Conservation (phyloP, 768 basidiomycete genomes). For the Mycena pura region DNA sequence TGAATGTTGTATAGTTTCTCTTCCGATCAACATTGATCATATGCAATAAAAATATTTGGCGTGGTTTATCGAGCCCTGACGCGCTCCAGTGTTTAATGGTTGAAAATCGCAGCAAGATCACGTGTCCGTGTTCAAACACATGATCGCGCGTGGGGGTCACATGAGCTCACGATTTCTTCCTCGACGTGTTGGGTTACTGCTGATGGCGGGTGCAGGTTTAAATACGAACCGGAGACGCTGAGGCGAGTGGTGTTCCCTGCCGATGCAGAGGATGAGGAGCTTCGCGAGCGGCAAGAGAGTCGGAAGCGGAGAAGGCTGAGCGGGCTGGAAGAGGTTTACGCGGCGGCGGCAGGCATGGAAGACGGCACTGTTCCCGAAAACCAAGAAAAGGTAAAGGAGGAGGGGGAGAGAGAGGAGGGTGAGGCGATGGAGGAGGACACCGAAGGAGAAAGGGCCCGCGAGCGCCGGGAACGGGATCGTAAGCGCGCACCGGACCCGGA, state of each 20-base stretch:
- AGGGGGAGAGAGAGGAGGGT: not conserved
- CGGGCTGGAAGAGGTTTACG: conserved; percentile 14
- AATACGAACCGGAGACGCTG: conserved; percentile 36
- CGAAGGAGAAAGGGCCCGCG: not conserved
- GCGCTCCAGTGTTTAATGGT: no score
- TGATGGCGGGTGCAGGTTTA: conserved; percentile 47
- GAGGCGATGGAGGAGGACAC: not conserved
- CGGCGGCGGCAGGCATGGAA: conserved; percentile 12
- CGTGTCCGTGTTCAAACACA: no score
- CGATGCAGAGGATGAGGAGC: not conserved
- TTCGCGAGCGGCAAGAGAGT: not conserved
- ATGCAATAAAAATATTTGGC: no score
- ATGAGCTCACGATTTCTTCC: no score
- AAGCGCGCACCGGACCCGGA: no score
- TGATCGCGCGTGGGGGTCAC: no score
- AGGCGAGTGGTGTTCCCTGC: not conserved
- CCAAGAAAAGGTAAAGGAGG: not conserved
- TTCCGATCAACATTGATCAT: no score
- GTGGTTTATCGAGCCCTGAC: no score
- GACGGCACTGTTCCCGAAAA: not conserved
- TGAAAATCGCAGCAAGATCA: no score
- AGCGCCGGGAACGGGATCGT: no score
- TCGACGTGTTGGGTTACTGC: not conserved
- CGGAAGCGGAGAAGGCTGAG: conserved; percentile 19
- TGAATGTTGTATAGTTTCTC: no score